Conservation (phyloP, 345 rosid species). For the Salix exigua region DNA sequence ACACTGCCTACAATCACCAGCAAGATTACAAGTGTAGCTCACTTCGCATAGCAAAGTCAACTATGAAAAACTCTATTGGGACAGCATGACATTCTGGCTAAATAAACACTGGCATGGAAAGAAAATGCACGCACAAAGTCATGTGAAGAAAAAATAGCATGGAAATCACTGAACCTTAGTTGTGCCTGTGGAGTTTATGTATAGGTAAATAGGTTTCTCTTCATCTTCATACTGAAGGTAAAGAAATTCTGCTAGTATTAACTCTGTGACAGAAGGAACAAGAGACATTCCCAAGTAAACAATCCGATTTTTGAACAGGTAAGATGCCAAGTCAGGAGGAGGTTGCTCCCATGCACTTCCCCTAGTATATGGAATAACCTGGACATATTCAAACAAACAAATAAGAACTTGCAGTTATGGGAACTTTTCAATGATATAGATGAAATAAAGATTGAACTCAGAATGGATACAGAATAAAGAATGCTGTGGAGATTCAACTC, state of each 20-base stretch:
- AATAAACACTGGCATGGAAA: background rate
- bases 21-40: background rate
- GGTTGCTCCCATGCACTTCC: slow-evolving; percentile 87
- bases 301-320: slow-evolving; percentile 71
- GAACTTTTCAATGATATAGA: too few relatives aligned
- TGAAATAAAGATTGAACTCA: too few relatives aligned
- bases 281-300: slow-evolving; percentile 96
- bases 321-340: slow-evolving; percentile 88
- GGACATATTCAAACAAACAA: background rate
- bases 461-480: too few relatives aligned
- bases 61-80: too few relatives aligned
- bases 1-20: background rate
- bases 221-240: slow-evolving; percentile 82
- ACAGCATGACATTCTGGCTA: too few relatives aligned
- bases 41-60: too few relatives aligned
- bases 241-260: slow-evolving; percentile 79
- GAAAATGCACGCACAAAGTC: background rate
- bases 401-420: background rate
- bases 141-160: background rate
- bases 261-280: slow-evolving; percentile 85
- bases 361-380: slow-evolving; percentile 79
- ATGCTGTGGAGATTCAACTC: too few relatives aligned
- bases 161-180: slow-evolving; percentile 50
- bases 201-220: slow-evolving; percentile 80
- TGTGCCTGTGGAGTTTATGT: slow-evolving; percentile 93